Base-by-base conservation (phyloP, 768 basidiomycete genomes). In the Mycena haematopus region DNA sequence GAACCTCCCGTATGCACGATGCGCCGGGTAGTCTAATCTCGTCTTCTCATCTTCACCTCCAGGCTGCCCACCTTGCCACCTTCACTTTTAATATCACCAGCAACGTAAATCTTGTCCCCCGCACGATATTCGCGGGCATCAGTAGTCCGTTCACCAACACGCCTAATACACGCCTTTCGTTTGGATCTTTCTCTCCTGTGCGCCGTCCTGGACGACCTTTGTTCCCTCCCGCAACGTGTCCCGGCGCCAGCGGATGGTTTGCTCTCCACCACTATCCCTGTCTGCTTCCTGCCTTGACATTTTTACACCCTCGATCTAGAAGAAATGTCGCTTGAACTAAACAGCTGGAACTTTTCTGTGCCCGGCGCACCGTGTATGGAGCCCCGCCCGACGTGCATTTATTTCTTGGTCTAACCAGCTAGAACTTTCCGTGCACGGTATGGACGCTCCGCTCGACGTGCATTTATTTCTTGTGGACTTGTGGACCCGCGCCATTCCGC, bases 151-250 rank as follows among this genome's bases (percentile, higher is more conserved):
- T 21, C 15, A 6, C 52, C 46, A 54, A 53, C 62, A 56, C 63
- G 58, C 63, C 50, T 38, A 60, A 57, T 60, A 54, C 60, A 62
- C 61, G 60, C 56, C 29, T 53, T 66, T 66, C 65, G 56, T 66
- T 66, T 63, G 15, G 65, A 66, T 66, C 53, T 51, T 66, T 62
- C 65, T 57, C 51, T 57, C 55, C 46, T 56, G n/a, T 44, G 35
- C 42, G 54, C 57, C 56, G 27, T 22, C 50, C 36, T 53, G 46
- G 31, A 24, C 57, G 29, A 56, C 22, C n/a, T 38, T 51, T 45
- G 44, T 15, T 38, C 52, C 46, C 42, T 55, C 56, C 58, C 40
- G 58, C 63, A 55, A 31, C 58, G 50, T 60, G 58, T 52, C 33
- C 58, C 63, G 63, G 10, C 63, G n/a, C 24, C 55, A 60, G 33